Conservation (phyloP, 352 stramenopile genomes). For the Thalassiosira livingstoniorum region DNA sequence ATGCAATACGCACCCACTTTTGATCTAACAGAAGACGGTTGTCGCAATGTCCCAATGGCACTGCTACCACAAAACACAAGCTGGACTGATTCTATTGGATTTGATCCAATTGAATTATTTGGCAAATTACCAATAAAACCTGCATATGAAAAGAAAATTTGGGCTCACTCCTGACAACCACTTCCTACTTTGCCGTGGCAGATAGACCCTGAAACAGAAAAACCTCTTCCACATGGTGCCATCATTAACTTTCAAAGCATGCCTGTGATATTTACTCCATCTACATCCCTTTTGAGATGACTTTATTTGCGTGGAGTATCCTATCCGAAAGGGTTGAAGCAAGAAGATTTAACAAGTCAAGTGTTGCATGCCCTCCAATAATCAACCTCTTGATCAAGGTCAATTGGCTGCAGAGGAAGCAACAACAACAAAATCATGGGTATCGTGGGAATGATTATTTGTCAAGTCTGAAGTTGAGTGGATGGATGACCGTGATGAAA, state of each 20-base stretch:
- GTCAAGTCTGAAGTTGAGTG: constrained; percentile 11
- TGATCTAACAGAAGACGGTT: not conserved
- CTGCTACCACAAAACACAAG: not conserved
- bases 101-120: constrained; percentile 22
- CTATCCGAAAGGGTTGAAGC: constrained; percentile 12
- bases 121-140: not conserved
- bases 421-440: constrained; percentile 11
- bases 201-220: not conserved
- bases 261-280: not conserved
- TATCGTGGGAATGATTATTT: constrained; percentile 9
- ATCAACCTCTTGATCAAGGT: constrained; percentile 27
- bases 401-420: not conserved
- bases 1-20: constrained; percentile 13
- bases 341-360: constrained; percentile 15
- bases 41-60: not conserved
- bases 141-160: constrained; percentile 9
- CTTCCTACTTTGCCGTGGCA: not conserved
- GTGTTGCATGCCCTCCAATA: not conserved
- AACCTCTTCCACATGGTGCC: constrained; percentile 12
- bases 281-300: not conserved
- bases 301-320: constrained; percentile 28
- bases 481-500: not conserved
- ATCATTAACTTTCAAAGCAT: constrained; percentile 18
- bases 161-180: not conserved
- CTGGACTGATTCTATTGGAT: constrained; percentile 16